Conservation (phyloP, 495 filamentous ascomycete genomes). For the Hyphodiscus hymeniophilus region DNA sequence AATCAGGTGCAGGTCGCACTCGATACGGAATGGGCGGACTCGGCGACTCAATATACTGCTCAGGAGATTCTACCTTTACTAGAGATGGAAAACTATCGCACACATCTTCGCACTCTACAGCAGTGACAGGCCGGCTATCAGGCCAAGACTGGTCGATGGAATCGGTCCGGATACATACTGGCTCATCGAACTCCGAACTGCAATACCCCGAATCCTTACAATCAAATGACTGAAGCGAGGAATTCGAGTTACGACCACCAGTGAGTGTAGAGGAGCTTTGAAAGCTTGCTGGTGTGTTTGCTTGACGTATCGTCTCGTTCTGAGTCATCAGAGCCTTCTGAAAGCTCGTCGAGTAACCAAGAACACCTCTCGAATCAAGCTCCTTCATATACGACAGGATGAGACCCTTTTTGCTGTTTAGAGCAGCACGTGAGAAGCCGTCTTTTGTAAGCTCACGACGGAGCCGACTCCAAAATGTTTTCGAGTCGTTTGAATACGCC, state of each 20-base stretch:
- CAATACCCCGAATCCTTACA: not conserved
- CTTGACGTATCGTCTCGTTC: not conserved
- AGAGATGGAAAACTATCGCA: too few relatives aligned
- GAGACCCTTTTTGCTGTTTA: conserved; percentile 6
- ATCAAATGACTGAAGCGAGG: not conserved
- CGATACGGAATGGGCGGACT: too few relatives aligned
- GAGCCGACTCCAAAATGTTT: conserved; percentile 9
- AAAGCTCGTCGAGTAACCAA: conserved; percentile 4
- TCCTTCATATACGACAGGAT: conserved; percentile 15
- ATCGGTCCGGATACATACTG: not conserved
- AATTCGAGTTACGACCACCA: not conserved
- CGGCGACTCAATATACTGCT: too few relatives aligned
- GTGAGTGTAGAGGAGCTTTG: not conserved
- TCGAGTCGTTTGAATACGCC: conserved; percentile 6
- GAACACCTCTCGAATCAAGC: conserved; percentile 6
- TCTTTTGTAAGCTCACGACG: conserved; percentile 8
- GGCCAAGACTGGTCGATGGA: too few relatives aligned
- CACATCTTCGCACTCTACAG: too few relatives aligned
- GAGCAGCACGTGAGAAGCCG: not conserved
- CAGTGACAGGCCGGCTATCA: too few relatives aligned
- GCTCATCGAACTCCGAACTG: not conserved
- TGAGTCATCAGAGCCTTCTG: not conserved
- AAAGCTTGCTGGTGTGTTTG: not conserved
- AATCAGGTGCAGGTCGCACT: not conserved
- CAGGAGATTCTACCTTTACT: too few relatives aligned